Percentiles rank a stretch among this genome's conserved stretches.
Evolutionary conservation across 1,139 yeast genomes (phyloP).

Genomic region (Zhuliangozyma parablackwelliae): DNA sequence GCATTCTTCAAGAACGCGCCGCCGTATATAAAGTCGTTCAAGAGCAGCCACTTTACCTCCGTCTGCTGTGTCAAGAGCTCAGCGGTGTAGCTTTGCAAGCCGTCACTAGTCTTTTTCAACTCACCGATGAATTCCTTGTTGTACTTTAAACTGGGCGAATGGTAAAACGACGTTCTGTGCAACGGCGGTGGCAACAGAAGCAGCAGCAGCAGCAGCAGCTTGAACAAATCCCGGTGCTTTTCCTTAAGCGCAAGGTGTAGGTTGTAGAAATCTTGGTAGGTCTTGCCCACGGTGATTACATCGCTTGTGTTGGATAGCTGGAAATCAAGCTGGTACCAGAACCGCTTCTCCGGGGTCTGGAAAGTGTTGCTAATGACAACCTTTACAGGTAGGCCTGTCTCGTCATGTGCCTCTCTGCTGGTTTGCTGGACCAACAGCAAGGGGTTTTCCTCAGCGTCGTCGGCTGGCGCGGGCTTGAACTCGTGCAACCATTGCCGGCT

Average conservation of each 20-base stretch:
- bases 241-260: conserved; percentile 23
- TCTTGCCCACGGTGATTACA: conserved; percentile 23
- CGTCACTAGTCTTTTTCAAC: conserved; percentile 25
- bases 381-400: neutral
- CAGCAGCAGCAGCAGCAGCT: conserved; percentile 18
- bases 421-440: neutral
- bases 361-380: conserved; percentile 7
- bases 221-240: conserved; percentile 1
- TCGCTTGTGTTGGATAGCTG: conserved; percentile 16
- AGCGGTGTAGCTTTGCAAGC: conserved; percentile 32
- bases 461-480: neutral
- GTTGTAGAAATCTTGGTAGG: conserved; percentile 34
- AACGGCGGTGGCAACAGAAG: conserved; percentile 41
- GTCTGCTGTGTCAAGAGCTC: conserved; percentile 14
- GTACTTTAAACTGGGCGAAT: conserved; percentile 9
- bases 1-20: neutral
- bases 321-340: conserved; percentile 33
- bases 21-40: no score
- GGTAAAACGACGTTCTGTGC: conserved; percentile 3
- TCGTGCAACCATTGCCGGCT: conserved; percentile 27
- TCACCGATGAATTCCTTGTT: conserved; percentile 18
- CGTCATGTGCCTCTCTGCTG: conserved; percentile 1
- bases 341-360: conserved; percentile 11
- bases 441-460: neutral
- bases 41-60: no score